Base-by-base conservation (phyloP, 2,329 filamentous ascomycete genomes). In the Sordariomycetes sp. region DNA sequence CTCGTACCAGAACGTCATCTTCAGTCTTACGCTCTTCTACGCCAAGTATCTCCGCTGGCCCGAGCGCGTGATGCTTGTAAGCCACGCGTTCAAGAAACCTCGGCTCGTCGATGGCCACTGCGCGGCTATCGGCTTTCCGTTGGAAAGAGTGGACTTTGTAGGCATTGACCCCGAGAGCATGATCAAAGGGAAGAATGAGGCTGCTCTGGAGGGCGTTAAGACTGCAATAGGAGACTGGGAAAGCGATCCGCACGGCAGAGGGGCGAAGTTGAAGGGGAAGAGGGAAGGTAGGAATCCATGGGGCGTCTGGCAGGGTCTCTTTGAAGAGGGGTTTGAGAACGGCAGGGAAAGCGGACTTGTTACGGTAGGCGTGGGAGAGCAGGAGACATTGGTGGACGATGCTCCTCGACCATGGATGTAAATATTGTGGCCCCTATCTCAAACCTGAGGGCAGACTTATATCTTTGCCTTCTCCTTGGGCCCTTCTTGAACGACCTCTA, bases 1-100 rank as follows among this genome's bases (percentile, higher is more conserved):
- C 55, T 90, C 82, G 2, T 90, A 86, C 49, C 80, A 87, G 51
- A 94, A 94, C 51, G 60, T 94, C 5, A 59, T 94, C 12, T 87
- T 88, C 52, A 82, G 81, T 10, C 63, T 94, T 3, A 46, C 65
- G 12, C 50, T 59, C 23, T 76, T 74, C 47, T 58, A 60, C 40
- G 40, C 50, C 24, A 46, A 44, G 9, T 58, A 59, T 2, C 45
- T 52, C 6, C 21, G 21, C 8, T 86, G 79, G 67, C 81, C 82
- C 0, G 33, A 35, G 2, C 59, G 54, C 5, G 48, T 86, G 12
- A 82, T 74, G 14, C 62, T 86, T 15, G 62, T 86, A 26, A 80
- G 77, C 43, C 80, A 86, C 48, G 72, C 58, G 6, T 87, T 87
- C 57, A 87, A 87, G 54, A 61, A 64, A 12, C 50, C 57, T 8